Conservation (phyloP, 1,139 yeast species). For the Blastobotrys apis region DNA sequence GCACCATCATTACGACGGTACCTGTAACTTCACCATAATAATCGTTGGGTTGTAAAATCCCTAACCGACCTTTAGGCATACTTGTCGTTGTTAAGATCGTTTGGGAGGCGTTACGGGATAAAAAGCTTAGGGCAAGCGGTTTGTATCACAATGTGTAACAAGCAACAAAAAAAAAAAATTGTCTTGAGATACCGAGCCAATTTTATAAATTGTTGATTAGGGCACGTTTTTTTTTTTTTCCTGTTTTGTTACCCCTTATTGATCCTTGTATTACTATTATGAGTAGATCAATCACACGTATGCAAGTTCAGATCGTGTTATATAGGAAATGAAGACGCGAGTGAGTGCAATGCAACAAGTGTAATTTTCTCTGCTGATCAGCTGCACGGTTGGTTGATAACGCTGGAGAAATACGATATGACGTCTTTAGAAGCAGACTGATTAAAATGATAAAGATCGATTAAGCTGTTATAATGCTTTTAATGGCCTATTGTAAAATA, state of each 20-base stretch:
- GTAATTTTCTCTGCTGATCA: too few species aligned
- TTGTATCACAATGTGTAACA: neutral
- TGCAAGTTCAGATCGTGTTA: neutral
- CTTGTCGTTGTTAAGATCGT: neutral
- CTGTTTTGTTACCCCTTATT: neutral
- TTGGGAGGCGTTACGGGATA: neutral
- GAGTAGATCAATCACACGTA: neutral
- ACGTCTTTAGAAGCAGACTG: too few species aligned
- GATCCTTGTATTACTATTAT: too few species aligned
- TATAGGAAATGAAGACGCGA: too few species aligned
- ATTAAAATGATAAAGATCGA: too few species aligned
- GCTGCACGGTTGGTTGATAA: too few species aligned
- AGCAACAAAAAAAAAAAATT: conserved; percentile 1
- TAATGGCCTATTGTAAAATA: too few species aligned
- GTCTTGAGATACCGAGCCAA: too few species aligned
- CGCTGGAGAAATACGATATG: too few species aligned
- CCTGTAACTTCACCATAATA: conserved; percentile 44
- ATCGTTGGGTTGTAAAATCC: conserved; percentile 43
- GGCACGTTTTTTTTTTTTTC: conserved; percentile 1
- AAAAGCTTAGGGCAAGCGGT: neutral
- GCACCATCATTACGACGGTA: conserved; percentile 40
- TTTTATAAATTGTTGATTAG: too few species aligned
- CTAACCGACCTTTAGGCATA: conserved; percentile 25
- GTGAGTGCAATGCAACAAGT: too few species aligned
- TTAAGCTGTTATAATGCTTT: too few species aligned